Evolutionary conservation across 2,329 filamentous ascomycete species (phyloP).

Genomic region (Colletotrichum tabaci): DNA sequence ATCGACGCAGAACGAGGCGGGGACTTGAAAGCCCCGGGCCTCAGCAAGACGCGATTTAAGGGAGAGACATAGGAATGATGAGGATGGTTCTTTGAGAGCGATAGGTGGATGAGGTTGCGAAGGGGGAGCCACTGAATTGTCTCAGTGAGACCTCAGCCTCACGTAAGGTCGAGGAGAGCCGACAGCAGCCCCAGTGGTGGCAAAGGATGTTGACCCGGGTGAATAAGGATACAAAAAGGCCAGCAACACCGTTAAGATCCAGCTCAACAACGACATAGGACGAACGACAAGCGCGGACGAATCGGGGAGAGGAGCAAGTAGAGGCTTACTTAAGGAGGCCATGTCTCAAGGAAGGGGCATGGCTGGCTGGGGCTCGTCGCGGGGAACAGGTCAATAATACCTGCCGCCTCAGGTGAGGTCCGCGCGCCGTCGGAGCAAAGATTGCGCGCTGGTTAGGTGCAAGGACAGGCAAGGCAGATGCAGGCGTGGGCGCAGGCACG

Average conservation of each 20-base stretch:
- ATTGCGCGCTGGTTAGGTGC: slow-evolving; percentile 7
- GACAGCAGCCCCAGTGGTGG: slow-evolving; percentile 21
- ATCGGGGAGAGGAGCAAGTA: slow-evolving; percentile 5
- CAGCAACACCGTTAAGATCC: slow-evolving; percentile 20
- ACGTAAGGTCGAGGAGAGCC: slow-evolving; percentile 11
- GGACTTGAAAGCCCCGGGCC: slow-evolving; percentile 27
- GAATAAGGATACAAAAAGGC: neutral
- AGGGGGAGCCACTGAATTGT: slow-evolving; percentile 29
- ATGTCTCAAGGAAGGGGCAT: slow-evolving; percentile 39
- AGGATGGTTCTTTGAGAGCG: slow-evolving; percentile 11
- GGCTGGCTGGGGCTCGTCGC: slow-evolving; percentile 21
- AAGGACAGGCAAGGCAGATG: slow-evolving; percentile 33
- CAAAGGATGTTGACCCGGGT: slow-evolving; percentile 17
- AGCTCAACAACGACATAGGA: slow-evolving; percentile 16
- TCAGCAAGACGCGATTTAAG: slow-evolving; percentile 30
- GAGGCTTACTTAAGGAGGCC: slow-evolving; percentile 41
- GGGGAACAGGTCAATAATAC: slow-evolving; percentile 32
- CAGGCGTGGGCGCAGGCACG: slow-evolving; percentile 1
- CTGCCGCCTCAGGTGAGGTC: slow-evolving; percentile 23
- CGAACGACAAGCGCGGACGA: slow-evolving; percentile 9
- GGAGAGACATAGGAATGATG: slow-evolving; percentile 40
- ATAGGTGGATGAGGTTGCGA: slow-evolving; percentile 22
- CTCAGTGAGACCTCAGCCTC: slow-evolving; percentile 37
- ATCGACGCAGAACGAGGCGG: slow-evolving; percentile 21
- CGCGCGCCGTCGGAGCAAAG: slow-evolving; percentile 16